These are phyloP conservation scores for Silene uniflora DNA, from an alignment of 148 eudicot genomes.

Conservation along the genomic window DNA sequence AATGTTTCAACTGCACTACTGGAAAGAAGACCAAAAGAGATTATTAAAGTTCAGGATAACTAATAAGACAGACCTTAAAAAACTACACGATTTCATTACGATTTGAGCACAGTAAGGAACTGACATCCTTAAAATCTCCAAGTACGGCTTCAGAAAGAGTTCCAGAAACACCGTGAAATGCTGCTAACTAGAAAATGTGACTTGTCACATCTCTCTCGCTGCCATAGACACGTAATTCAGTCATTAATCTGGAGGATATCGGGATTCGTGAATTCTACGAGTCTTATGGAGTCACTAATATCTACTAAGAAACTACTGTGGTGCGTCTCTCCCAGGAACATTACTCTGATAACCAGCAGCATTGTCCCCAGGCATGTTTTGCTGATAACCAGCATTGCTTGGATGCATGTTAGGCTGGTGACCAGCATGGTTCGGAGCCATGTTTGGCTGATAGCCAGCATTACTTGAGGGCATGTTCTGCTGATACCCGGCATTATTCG, in stretches of 20 bases:
- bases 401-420: conserved; percentile 20
- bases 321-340: conserved; percentile 59
- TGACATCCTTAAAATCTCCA: neutral
- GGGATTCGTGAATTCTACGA: conserved; percentile 7
- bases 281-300: neutral
- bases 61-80: neutral
- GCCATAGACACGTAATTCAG: neutral
- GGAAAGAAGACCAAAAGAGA: neutral
- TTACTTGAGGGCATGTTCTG: conserved; percentile 22
- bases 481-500: conserved; percentile 12
- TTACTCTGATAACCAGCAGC: conserved; percentile 16
- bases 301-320: conserved; percentile 22
- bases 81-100: neutral
- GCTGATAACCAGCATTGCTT: conserved; percentile 18
- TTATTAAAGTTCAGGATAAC: neutral
- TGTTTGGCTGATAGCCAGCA: conserved; percentile 10
- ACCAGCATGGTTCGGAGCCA: conserved; percentile 9
- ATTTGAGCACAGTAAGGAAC: neutral
- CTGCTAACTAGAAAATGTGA: neutral
- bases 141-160: neutral
- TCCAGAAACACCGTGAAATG: neutral
- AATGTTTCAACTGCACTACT: too few species aligned
- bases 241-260: neutral
- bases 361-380: neutral
- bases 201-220: neutral